These are phyloP conservation scores for Cladosporium sp. DNA, from an alignment of 2,329 filamentous ascomycete genomes.

Conservation along the genomic window DNA sequence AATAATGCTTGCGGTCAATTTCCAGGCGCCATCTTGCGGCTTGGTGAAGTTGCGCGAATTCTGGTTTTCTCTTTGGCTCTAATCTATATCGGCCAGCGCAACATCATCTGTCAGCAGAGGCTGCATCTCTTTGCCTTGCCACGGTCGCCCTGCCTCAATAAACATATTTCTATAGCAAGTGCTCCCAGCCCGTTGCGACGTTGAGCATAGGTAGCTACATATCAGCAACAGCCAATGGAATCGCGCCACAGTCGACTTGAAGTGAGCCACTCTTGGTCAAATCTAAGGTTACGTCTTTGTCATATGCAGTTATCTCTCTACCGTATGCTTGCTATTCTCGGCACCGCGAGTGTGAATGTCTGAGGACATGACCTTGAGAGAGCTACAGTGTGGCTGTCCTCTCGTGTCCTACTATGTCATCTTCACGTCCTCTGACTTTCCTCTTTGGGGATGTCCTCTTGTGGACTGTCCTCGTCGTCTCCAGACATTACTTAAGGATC, in stretches of 20 bases:
- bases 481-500: neutral
- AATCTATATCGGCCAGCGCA: neutral
- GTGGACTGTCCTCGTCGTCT: neutral
- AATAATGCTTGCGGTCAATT: neutral
- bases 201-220: neutral
- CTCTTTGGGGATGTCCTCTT: neutral
- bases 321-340: neutral
- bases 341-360: too few relatives aligned
- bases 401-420: neutral
- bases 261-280: neutral
- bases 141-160: neutral
- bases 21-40: neutral
- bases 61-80: neutral
- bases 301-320: neutral
- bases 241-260: neutral
- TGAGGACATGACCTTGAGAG: neutral
- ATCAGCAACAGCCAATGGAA: neutral
- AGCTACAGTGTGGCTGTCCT: neutral
- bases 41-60: neutral
- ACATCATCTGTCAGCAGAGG: too few relatives aligned
- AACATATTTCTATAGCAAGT: neutral
- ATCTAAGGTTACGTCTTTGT: neutral
- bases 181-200: neutral
- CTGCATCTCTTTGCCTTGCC: neutral
- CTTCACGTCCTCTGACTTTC: neutral